Evolutionary conservation across 1,139 yeast genomes (phyloP).

Genomic region (Petasospora rhodanensis): DNA sequence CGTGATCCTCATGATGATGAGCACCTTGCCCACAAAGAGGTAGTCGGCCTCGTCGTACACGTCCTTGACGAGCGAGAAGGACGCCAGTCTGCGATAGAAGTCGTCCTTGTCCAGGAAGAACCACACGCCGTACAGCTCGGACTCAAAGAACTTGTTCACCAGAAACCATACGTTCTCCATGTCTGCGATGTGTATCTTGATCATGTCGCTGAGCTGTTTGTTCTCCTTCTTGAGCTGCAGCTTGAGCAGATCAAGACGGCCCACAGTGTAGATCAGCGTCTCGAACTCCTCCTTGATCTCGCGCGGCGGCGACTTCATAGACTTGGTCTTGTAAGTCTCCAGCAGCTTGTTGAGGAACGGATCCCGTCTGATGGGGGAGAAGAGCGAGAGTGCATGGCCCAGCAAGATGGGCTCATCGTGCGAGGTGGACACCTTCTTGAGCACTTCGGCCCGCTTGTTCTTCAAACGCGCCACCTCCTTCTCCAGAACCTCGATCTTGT

Average conservation of each 20-base stretch:
- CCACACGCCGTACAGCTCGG: slow-evolving; percentile 7
- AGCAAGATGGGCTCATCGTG: slow-evolving; percentile 7
- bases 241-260: slow-evolving; percentile 3
- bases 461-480: slow-evolving; percentile 8
- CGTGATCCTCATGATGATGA: slow-evolving; percentile 10
- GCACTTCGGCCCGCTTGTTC: slow-evolving; percentile 2
- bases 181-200: slow-evolving; percentile 5
- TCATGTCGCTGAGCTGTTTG: background rate
- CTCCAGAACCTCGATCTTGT: slow-evolving; percentile 9
- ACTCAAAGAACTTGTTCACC: slow-evolving; percentile 9
- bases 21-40: slow-evolving; percentile 11
- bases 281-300: slow-evolving; percentile 8
- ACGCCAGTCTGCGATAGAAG: slow-evolving; percentile 2
- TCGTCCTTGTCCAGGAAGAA: slow-evolving; percentile 7
- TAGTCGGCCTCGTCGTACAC: slow-evolving; percentile 6
- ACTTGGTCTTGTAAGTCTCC: slow-evolving; percentile 2
- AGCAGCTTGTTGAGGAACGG: slow-evolving; percentile 6
- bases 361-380: slow-evolving; percentile 5
- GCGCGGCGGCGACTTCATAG: background rate
- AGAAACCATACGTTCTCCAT: slow-evolving; percentile 7
- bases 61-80: slow-evolving; percentile 4
- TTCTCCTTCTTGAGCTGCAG: slow-evolving; percentile 1
- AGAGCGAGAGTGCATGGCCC: slow-evolving; percentile 8
- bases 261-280: slow-evolving; percentile 1
- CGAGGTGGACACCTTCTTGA: slow-evolving; percentile 2